These are phyloP conservation scores for Podaxis sp. DNA, from an alignment of 768 basidiomycete genomes.

Conservation along the genomic window DNA sequence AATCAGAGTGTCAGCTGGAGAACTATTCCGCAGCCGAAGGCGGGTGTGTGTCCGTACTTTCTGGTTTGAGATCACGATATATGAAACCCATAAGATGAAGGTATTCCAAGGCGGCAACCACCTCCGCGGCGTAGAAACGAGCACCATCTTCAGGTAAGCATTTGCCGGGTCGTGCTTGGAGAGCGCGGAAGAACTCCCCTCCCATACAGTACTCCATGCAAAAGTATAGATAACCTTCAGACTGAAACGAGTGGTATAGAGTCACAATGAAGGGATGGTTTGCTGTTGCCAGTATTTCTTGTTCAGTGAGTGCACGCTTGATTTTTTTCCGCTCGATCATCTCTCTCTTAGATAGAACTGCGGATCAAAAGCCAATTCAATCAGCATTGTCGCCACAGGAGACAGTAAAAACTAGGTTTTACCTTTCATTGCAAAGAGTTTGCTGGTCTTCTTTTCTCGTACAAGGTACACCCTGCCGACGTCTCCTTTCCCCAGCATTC, in stretches of 20 bases:
- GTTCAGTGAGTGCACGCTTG: conserved; percentile 96
- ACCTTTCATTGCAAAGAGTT: conserved; percentile 99
- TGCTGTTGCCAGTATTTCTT: conserved; percentile 96
- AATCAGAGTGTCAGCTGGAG: conserved; percentile 15
- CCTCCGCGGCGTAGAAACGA: conserved; percentile 98
- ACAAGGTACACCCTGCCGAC: conserved; percentile 99
- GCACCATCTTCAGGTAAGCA: conserved; percentile 94
- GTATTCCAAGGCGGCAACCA: conserved; percentile 96
- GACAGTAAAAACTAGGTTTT: conserved; percentile 27
- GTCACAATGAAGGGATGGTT: conserved; percentile 99
- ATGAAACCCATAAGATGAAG: conserved; percentile 99
- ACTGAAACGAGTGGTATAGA: conserved; percentile 98
- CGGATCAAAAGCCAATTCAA: conserved; percentile 28
- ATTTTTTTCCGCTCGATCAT: conserved; percentile 99
- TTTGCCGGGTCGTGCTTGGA: conserved; percentile 95
- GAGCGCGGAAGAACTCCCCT: conserved; percentile 97
- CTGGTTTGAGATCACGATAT: conserved; percentile 98
- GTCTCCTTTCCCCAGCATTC: conserved; percentile 97
- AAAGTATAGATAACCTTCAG: conserved; percentile 95
- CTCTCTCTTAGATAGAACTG: conserved; percentile 97
- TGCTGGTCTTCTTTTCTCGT: conserved; percentile 94
- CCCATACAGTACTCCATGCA: conserved; percentile 99
- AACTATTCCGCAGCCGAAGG: conserved; percentile 12
- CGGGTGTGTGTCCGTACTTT: conserved; percentile 65
- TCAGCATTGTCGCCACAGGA: conserved; percentile 31